Base-by-base conservation (phyloP, 1,284 basidiomycete genomes). In the Xerocomus nothofagi region DNA sequence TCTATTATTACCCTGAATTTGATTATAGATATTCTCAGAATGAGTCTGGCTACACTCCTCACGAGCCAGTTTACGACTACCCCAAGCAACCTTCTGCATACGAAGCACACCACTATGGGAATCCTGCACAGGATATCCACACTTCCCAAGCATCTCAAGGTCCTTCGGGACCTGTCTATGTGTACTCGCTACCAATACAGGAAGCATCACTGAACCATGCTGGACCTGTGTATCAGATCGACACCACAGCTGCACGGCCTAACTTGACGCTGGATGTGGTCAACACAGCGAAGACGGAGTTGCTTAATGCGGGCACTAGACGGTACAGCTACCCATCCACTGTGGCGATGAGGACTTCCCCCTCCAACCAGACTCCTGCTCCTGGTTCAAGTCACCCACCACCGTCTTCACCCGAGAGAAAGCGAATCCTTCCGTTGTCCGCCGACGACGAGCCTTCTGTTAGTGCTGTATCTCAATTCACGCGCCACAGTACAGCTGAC, bases 381-480 rank as follows among this genome's bases (percentile, higher is more conserved):
- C 14, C 56, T 33, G 39, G 49, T 4, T 48, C 62, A 6, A 61
- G 51, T 39, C 53, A 37, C 24, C 39, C 18, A 7, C 14, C 24
- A 1, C 57, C 61, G 47, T 42, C 30, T 4, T 66, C 58, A 11
- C 62, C 62, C 42, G 58, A 59, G 14, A 57, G 47, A 26, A 62
- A 49, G 40, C 59, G 65, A 17, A 14, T 41, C 6, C 21, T 51
- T 8, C 51, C 51, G 9, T 50, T 24, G 39, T 6, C 60, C 1
- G 24, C 45, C 15, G 54, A 27, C n/a, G 60, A 45, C 2, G 60
- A 61, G 6, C 23, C 4, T 15, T 29, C 39, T 37, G 58, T 67
- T n/a, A 42, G 61, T 63, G 57, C 48, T 50, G 56, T 45, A 44
- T 34, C 2, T 23, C 10, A 3, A 34, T 33, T 24, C 29, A 43